Evolutionary conservation across 345 rosid genomes (phyloP).

Genomic region (Brassica incana): DNA sequence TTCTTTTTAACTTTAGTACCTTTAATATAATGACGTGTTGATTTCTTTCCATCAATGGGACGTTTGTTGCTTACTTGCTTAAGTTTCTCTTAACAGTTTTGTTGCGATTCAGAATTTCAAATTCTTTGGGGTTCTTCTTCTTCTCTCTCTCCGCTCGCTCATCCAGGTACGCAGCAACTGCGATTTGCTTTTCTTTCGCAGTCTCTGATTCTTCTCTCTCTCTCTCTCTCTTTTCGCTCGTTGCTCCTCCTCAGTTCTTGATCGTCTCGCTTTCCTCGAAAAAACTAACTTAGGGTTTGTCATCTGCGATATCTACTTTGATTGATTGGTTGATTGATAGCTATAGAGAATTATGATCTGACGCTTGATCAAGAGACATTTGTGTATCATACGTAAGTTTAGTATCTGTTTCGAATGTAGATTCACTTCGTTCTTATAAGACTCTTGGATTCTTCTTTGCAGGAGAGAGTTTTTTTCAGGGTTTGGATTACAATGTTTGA

Average conservation of each 20-base stretch:
- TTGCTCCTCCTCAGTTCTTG: not conserved
- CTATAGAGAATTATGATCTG: not conserved
- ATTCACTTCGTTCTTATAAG: not conserved
- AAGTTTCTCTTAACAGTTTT: slow-evolving; percentile 23
- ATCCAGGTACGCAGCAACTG: slow-evolving; percentile 19
- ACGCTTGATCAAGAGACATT: not conserved
- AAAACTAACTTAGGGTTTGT: not conserved
- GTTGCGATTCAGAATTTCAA: slow-evolving; percentile 2
- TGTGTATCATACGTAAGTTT: not conserved
- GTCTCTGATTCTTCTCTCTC: not conserved
- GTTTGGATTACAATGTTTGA: slow-evolving; percentile 1
- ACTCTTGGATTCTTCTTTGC: not conserved
- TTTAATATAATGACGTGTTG: too few species aligned
- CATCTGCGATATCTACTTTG: not conserved
- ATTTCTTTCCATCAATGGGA: not conserved
- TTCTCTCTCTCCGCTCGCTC: not conserved
- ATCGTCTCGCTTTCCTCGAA: not conserved
- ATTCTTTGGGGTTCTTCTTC: not conserved
- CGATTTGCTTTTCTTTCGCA: slow-evolving; percentile 10
- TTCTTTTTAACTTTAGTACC: too few species aligned
- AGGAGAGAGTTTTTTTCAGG: not conserved
- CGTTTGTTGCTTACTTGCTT: not conserved
- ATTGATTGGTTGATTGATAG: not conserved
- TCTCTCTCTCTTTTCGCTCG: not conserved
- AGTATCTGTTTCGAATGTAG: not conserved